Base-by-base conservation (phyloP, 768 basidiomycete species). In the Amanita brunnescens region DNA sequence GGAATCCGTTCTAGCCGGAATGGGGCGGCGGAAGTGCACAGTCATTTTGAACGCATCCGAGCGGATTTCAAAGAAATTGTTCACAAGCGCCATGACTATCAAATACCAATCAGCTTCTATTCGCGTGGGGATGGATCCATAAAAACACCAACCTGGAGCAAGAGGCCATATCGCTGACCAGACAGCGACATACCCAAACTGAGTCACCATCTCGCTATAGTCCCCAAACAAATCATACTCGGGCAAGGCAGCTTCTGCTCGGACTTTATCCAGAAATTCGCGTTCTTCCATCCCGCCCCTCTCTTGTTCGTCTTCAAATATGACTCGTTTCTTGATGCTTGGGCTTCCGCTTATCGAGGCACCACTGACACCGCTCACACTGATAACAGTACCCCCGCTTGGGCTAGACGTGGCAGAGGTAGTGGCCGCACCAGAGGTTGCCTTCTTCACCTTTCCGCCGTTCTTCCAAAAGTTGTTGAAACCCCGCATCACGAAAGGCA, bases 131-230 rank as follows among this genome's bases (percentile, higher is more conserved):
- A 54, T 30, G 29, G 48, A 33, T 12, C n/a, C 44, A 32, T n/a
- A 45, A 10, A 24, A 8, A 21, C 20, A 62, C 78, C 34, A 49
- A 85, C 85, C 74, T 21, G 91, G 83, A 2, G 91, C 87, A 14
- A 98, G 72, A 2, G 94, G 91, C 92, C 93, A 98, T 53, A 94
- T 90, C 26, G 90, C 84, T 41, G 84, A 88, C 91, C 93, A 98
- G 18, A 97, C 71, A 6, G 81, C 82, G 26, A 97, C 82, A 62
- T 95, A 93, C 0, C 95, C 94, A 64, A 95, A 96, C 61, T 94
- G 91, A 7, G 87, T 86, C 13, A 89, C 89, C 94, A 99, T 97
- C 70, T 99, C 96, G 60, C 81, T 83, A 66, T 95, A 99, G 68
- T 97, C 95, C 47, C 73, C 79, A 59, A 91, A 93, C 5, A 87